A percentile compares a stretch with the other conserved stretches of the same genome.
Evolutionary conservation across 2,329 filamentous ascomycete genomes (phyloP).

Genomic region (Tetracladium maxilliforme): DNA sequence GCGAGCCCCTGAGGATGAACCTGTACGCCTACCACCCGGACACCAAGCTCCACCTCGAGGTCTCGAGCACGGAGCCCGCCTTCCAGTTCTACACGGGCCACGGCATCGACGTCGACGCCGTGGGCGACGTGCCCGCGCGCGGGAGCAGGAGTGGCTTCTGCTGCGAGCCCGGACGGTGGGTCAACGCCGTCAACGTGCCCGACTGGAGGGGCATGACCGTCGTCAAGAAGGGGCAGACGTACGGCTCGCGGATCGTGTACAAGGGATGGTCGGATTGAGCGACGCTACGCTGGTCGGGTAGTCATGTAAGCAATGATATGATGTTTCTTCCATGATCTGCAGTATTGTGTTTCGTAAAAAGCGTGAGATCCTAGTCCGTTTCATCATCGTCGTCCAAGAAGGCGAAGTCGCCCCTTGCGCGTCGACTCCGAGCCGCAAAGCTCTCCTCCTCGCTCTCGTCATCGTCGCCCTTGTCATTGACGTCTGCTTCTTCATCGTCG

Average conservation of each 20-base stretch:
- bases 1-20: constrained; percentile 46
- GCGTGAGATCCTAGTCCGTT: constrained; percentile 8
- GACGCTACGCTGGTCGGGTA: too few relatives aligned
- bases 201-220: constrained; percentile 69
- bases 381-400: constrained; percentile 61
- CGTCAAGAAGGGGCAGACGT: constrained; percentile 72
- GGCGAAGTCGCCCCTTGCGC: constrained; percentile 31
- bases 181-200: constrained; percentile 73
- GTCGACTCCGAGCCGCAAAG: too few relatives aligned
- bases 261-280: constrained; percentile 70
- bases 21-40: constrained; percentile 60
- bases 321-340: too few relatives aligned
- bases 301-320: too few relatives aligned
- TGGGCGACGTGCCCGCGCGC: constrained; percentile 46
- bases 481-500: constrained; percentile 10
- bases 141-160: constrained; percentile 67
- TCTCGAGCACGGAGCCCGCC: constrained; percentile 81
- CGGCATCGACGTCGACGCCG: constrained; percentile 61
- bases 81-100: constrained; percentile 96
- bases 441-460: constrained; percentile 15
- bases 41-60: constrained; percentile 68
- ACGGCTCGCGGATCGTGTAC: constrained; percentile 72
- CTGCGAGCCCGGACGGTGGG: constrained; percentile 80
- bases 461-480: constrained; percentile 9
- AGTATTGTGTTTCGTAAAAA: too few relatives aligned